Conservation (phyloP, 1,284 basidiomycete species). For the Psilocybe mexicana region DNA sequence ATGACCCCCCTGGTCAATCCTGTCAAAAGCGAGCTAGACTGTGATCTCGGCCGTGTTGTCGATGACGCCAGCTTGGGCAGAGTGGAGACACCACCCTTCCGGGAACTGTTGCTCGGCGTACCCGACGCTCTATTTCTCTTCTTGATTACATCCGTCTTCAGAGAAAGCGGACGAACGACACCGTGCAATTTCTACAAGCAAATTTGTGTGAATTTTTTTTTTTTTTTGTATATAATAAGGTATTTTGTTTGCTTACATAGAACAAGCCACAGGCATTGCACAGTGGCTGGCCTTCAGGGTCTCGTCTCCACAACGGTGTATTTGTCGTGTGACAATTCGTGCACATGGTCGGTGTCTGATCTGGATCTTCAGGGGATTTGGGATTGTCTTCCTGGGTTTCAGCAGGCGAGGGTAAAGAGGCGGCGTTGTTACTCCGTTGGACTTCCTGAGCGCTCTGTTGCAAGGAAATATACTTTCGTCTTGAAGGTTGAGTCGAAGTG, state of each 20-base stretch:
- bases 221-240: too few relatives aligned
- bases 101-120: constrained; percentile 58
- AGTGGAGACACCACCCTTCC: constrained; percentile 57
- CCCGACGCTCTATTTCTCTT: constrained; percentile 87
- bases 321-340: constrained; percentile 96
- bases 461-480: constrained; percentile 60
- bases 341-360: constrained; percentile 77
- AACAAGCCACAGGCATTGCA: constrained; percentile 94
- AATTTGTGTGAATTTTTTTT: too few relatives aligned
- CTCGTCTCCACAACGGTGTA: constrained; percentile 92
- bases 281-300: constrained; percentile 92
- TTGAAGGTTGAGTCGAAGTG: constrained; percentile 20
- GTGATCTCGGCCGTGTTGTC: constrained; percentile 61
- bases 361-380: constrained; percentile 54
- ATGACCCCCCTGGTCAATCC: constrained; percentile 40
- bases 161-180: constrained; percentile 88
- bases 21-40: constrained; percentile 58
- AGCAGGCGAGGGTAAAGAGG: constrained; percentile 30
- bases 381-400: constrained; percentile 25
- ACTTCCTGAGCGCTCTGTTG: constrained; percentile 57
- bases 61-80: constrained; percentile 73
- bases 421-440: constrained; percentile 52
- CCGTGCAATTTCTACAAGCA: constrained; percentile 84
- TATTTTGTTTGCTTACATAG: constrained; percentile 57
- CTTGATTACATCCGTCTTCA: constrained; percentile 98